Percentiles rank a stretch among this genome's conserved stretches.
These are phyloP conservation scores for Monosporascus sp. DNA, from an alignment of 2,329 filamentous ascomycete species.

Conservation along the genomic window DNA sequence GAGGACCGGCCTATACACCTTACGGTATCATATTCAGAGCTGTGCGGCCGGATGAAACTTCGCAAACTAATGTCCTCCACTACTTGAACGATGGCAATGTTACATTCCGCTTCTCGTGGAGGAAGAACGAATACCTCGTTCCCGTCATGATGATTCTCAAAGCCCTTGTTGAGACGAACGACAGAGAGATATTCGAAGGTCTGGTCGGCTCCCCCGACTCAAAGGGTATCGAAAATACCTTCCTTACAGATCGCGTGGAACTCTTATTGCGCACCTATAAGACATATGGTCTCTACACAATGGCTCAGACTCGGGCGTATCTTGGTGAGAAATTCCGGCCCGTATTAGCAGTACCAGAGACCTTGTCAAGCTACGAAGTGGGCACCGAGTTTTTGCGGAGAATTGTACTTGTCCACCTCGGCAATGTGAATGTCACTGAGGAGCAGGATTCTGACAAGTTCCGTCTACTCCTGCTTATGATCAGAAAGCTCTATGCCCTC, in stretches of 20 bases:
- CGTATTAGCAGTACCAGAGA: slow-evolving; percentile 77
- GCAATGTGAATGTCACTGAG: slow-evolving; percentile 77
- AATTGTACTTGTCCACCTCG: slow-evolving; percentile 87
- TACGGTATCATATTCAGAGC: slow-evolving; percentile 88
- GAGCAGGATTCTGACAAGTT: slow-evolving; percentile 89
- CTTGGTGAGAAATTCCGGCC: slow-evolving; percentile 87
- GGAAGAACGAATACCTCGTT: slow-evolving; percentile 94
- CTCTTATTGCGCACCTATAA: slow-evolving; percentile 91
- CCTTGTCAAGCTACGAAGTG: slow-evolving; percentile 80
- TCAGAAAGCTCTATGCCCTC: slow-evolving; percentile 87
- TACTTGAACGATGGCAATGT: slow-evolving; percentile 95
- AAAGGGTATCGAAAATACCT: slow-evolving; percentile 78
- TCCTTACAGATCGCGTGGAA: slow-evolving; percentile 91
- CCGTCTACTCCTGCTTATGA: slow-evolving; percentile 90
- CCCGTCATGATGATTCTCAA: slow-evolving; percentile 97
- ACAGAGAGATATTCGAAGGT: slow-evolving; percentile 93
- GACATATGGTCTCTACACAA: slow-evolving; percentile 76
- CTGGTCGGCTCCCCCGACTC: slow-evolving; percentile 73
- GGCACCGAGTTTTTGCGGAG: slow-evolving; percentile 87
- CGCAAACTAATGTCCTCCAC: slow-evolving; percentile 93
- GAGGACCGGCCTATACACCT: slow-evolving; percentile 81
- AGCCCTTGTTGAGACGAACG: slow-evolving; percentile 90
- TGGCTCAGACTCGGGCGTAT: slow-evolving; percentile 75
- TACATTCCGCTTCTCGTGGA: slow-evolving; percentile 95
- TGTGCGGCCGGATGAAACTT: slow-evolving; percentile 94